Evolutionary conservation across 768 basidiomycete genomes (phyloP), one percentile per base, ranked within the genome.

Genomic region (Kwoniella dejecticola): DNA sequence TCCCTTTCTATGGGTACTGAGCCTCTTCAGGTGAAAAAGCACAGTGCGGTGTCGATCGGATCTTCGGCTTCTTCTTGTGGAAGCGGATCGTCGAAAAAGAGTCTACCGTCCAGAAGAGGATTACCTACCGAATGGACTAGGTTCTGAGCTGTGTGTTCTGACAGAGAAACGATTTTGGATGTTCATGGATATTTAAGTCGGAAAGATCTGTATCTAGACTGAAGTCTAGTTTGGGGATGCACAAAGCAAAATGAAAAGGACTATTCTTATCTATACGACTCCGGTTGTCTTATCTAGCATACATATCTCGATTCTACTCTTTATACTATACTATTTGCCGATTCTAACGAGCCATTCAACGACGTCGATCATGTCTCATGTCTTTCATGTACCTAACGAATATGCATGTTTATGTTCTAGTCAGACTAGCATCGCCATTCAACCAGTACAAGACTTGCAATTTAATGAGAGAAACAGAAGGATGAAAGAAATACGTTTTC

Each of bases 41-140:
- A 21, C 17, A 23, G 48, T 26, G 11, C 19, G 4, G 47, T 17
- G 23, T 57, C 56, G 13, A 13, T 30, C 8, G 31, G 11, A 4
- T 44, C 41, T 5, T 19, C 42, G 11, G 11, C 42, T 11, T 41
- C 41, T 24, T 50, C 41, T 13, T 61, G 41, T 6, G 52, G 62
- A 10, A 63, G 62, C 21, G 21, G 33, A 13, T 40, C 38, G 15
- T 59, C 57, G 13, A 53, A 49, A 31, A 64, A 50, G 26, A 47
- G 57, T 23, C 33, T 64, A 49, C 57, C 63, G 2, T 49, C 33
- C 15, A 45, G 63, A 21, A 54, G 52, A 50, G 47, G 23, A 10
- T 42, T 64, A 29, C 63, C 63, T 15, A 21, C 30, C 26, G 57
- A 57, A 24, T 64, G 63, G 63, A 64, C 23, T 15, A 42, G n/a